Conservation (phyloP, 768 basidiomycete genomes). For the Tricholoma saponaceum region DNA sequence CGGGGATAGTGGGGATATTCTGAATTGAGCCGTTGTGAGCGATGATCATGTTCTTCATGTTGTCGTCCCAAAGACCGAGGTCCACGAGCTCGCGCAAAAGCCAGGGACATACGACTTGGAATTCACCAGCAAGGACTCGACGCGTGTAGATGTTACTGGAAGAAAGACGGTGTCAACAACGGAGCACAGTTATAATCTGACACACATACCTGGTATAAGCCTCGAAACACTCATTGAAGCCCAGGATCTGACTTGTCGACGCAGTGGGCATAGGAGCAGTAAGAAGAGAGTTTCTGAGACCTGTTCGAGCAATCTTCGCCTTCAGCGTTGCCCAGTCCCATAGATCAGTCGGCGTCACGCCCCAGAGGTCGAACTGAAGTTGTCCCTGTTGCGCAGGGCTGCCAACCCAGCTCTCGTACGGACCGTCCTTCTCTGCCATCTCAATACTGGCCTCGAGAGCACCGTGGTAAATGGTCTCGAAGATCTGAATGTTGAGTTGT, state of each 20-base stretch:
- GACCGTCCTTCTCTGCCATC: slow-evolving; percentile 71
- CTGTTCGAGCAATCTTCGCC: slow-evolving; percentile 75
- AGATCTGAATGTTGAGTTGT: slow-evolving; percentile 90
- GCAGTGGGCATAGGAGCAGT: slow-evolving; percentile 99
- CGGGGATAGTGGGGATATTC: slow-evolving; percentile 84
- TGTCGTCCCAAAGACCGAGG: slow-evolving; percentile 92
- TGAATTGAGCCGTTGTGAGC: slow-evolving; percentile 90
- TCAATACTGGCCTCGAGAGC: slow-evolving; percentile 90
- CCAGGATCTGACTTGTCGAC: slow-evolving; percentile 96
- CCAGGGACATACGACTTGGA: slow-evolving; percentile 99
- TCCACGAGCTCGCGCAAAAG: slow-evolving; percentile 97
- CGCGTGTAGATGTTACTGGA: slow-evolving; percentile 95
- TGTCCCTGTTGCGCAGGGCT: slow-evolving; percentile 86
- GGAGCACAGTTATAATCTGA: not conserved
- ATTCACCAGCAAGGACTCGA: slow-evolving; percentile 98
- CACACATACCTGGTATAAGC: slow-evolving; percentile 85
- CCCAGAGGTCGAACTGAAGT: slow-evolving; percentile 96
- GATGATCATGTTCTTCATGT: slow-evolving; percentile 99
- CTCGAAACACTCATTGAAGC: slow-evolving; percentile 99
- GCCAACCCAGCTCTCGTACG: slow-evolving; percentile 87
- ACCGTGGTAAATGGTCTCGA: slow-evolving; percentile 98
- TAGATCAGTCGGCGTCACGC: slow-evolving; percentile 78
- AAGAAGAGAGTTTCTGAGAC: slow-evolving; percentile 86
- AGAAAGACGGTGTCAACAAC: slow-evolving; percentile 5
- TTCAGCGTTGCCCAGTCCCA: slow-evolving; percentile 95